Base-by-base conservation (phyloP, 2,329 filamentous ascomycete species). In the Scedosporium apiospermum region DNA sequence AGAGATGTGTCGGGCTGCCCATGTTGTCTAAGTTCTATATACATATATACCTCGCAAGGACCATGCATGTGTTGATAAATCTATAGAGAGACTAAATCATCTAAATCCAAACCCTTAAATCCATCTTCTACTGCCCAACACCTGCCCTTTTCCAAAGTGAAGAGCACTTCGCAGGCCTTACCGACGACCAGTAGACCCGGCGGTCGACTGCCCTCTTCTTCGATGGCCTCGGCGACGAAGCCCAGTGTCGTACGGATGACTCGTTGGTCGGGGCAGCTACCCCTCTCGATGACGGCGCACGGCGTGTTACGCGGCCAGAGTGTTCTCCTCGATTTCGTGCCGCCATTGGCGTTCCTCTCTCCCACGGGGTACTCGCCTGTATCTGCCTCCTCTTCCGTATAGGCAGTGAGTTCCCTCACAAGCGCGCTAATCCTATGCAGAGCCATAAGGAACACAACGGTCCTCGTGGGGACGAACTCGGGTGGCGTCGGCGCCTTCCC, bases 361-460 rank as follows among this genome's bases (percentile, higher is more conserved):
- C 78, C 73, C 16, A 53, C 66, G 6, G 62, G 44, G 38, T 46
- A 41, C 34, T 38, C 63, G 75, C 12, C 51, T 27, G 76, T 71
- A 1, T 70, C 70, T 6, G 67, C 67, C 16, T 72, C 67, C 3
- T 61, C 51, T 61, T 77, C 74, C 3, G 73, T 66, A 10, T 76
- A 73, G 10, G 71, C 73, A 0, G 85, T 89, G 64, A 99, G 77
- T 69, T 90, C 89, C 6, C 80, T 79, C 0, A 97, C 82, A 1
- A 99, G 78, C 0, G 86, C 88, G 3, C 76, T 78, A 16, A 99
- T 86, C 60, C 95, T 84, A 75, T 99, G 95, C 65, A 99, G 77
- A 3, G 91, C 91, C 95, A 99, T 99, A 58, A 99, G 77, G 67
- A 98, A 96, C 3, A 99, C 90, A 1, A 95, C 90, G 0, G 95